These are phyloP conservation scores for Trypanosoma melophagium DNA, from an alignment of 208 protist species.

Conservation along the genomic window DNA sequence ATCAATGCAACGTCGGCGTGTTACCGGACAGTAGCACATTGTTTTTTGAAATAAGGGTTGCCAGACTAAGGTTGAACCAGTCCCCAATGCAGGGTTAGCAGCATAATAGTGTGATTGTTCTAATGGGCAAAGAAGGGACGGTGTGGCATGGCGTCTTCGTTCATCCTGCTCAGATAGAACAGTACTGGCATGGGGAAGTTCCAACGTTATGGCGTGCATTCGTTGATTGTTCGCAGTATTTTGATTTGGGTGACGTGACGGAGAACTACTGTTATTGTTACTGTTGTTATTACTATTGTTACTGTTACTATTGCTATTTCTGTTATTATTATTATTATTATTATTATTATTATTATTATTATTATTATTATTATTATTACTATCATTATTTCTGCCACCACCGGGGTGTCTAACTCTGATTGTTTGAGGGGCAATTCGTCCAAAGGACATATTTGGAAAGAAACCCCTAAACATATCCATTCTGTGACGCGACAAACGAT, in stretches of 20 bases:
- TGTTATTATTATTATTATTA: background rate
- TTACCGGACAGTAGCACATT: conserved; percentile 82
- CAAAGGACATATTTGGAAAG: background rate
- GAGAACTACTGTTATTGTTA: conserved; percentile 12
- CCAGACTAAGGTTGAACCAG: conserved; percentile 30
- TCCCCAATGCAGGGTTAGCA: conserved; percentile 22
- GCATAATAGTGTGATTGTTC: conserved; percentile 12
- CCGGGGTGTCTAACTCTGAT: background rate
- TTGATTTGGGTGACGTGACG: background rate
- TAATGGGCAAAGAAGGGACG: conserved; percentile 14
- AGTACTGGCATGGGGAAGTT: conserved; percentile 53
- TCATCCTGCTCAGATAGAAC: conserved; percentile 38
- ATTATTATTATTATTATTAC: background rate
- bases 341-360: too few relatives aligned
- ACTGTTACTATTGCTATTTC: background rate
- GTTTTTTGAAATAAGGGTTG: conserved; percentile 65
- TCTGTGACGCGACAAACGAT: background rate
- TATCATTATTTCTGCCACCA: background rate
- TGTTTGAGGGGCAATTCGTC: background rate
- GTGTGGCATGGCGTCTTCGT: conserved; percentile 12
- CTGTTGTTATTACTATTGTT: background rate
- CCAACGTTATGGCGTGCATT: conserved; percentile 39
- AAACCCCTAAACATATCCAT: background rate
- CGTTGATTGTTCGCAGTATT: background rate
- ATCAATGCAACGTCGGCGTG: conserved; percentile 73